Percentiles rank a stretch among this genome's conserved stretches.
Evolutionary conservation across 805 yeast species (phyloP).

Genomic region (Wickerhamomyces sydowiorum): DNA sequence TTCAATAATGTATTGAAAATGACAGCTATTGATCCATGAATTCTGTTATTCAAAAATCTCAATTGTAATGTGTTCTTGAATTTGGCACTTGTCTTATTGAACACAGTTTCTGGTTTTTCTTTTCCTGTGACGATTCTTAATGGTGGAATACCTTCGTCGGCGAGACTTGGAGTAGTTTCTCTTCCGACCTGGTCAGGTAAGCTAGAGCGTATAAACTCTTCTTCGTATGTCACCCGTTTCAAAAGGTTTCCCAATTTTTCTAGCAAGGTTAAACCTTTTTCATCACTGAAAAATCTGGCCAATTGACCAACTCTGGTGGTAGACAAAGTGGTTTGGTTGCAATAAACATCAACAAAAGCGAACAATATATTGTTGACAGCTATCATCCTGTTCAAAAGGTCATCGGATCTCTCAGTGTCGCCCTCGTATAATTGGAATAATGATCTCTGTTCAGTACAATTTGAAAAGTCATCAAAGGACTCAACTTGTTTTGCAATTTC

Average conservation of each 20-base stretch:
- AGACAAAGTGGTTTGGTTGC: slow-evolving; percentile 46
- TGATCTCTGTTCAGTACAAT: slow-evolving; percentile 16
- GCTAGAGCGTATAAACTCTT: slow-evolving; percentile 40
- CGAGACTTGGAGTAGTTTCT: slow-evolving; percentile 32
- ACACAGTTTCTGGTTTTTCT: slow-evolving; percentile 26
- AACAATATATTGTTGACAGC: slow-evolving; percentile 38
- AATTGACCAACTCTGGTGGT: slow-evolving; percentile 28
- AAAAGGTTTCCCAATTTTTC: slow-evolving; percentile 39
- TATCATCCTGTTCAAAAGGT: slow-evolving; percentile 26
- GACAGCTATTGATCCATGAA: slow-evolving; percentile 39
- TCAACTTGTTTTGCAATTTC: slow-evolving; percentile 27
- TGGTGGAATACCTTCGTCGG: slow-evolving; percentile 32
- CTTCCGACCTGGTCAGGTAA: slow-evolving; percentile 43
- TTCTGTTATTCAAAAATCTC: slow-evolving; percentile 42
- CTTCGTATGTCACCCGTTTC: slow-evolving; percentile 51
- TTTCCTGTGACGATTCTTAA: slow-evolving; percentile 38
- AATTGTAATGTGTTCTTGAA: slow-evolving; percentile 57
- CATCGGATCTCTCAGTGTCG: slow-evolving; percentile 13
- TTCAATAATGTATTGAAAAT: slow-evolving; percentile 38
- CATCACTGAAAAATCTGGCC: slow-evolving; percentile 34
- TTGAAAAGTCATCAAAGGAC: slow-evolving; percentile 22
- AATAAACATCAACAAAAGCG: slow-evolving; percentile 49
- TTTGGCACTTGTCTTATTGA: slow-evolving; percentile 46
- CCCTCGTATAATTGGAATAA: slow-evolving; percentile 20
- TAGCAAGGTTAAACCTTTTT: slow-evolving; percentile 36